Base-by-base conservation (phyloP, 148 eudicot genomes). In the Mesembryanthemum crystallinum region DNA sequence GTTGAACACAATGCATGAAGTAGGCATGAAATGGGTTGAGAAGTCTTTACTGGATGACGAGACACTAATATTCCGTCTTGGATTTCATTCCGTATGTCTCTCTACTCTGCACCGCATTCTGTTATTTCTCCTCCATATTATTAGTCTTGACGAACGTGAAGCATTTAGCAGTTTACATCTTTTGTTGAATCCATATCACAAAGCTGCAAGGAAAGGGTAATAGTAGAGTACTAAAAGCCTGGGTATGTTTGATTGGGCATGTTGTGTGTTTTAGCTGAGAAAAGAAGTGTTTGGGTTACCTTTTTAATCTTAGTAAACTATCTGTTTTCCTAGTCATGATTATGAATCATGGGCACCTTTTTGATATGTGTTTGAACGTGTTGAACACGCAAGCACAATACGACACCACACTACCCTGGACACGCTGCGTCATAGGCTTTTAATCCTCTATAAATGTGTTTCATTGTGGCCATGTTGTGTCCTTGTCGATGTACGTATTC, bases 21-120 rank as follows among this genome's bases (percentile, higher is more conserved):
- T 83, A 71, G 98, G 97, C 52, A 59, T 82, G 81, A 79, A 79
- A 52, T 92, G 93, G 96, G 83, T 85, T 25, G 86, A 87, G 76
- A 90, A 80, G 78, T 87, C 80, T 42, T 54, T 87, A 62, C 67
- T 62, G 67, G 96, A 89, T 72, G 89, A 94, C 61, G 74, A 74
- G 27, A 76, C 92, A 0, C 80, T 90, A 60, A 64, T 81, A 11
- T 92, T 94, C 78, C 98, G 98, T 69, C 85, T 94, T 69, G 96
- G 97, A 51, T 94, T 90, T 65, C 98, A 94, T 79, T 92, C 97
- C 70, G 97, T 94, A 88, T 59, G 92, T 78, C n/a, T n/a, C n/a
- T n/a, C n/a, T 20, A 30, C 15, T 66, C 57, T 49, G 43, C 25
- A 45, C 23, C 52, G 27, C 37, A 3, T 65, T 64, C 51, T 71